Base-by-base conservation (phyloP, 116 monocot genomes). In the Papilionanthe hybrid region DNA sequence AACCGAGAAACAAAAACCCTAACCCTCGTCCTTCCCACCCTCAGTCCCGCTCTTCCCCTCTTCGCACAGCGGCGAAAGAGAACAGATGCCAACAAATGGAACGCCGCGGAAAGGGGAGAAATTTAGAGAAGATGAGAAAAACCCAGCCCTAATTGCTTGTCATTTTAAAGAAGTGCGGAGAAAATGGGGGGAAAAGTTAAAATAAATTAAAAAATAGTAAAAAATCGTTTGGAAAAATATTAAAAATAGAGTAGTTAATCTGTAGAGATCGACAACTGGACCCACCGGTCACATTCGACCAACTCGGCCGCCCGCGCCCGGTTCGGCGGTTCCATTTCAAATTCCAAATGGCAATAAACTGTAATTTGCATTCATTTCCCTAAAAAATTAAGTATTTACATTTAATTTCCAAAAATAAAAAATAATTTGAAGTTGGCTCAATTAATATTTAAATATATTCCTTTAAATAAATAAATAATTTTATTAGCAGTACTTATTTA, bases 181-280 rank as follows among this genome's bases (percentile, higher is more conserved):
- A 18, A 15, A 27, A 65, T 3, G 65, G 71, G 72, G 72, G n/a
- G 73, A 23, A 53, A 53, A 73, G 43, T 44, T 19, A 73, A 10
- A 71, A 32, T 17, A 71, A 71, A 73, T 73, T 13, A 44, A 22
- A 73, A 73, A 73, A 73, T n/a, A 73, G 22, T 43, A 20, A 32
- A 73, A 73, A n/a, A 22, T 9, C 19, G 42, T 73, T 43, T 11
- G 45, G 1, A 44, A n/a, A 44, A 44, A 44, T 1, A 73, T 73
- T 73, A 73, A 73, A 18, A 73, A 44, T 73, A 44, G 27, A 15
- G 20, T n/a, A 42, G 18, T 72, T 43, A 7, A 15, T 11, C 17
- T 72, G 20, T 43, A 5, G 6, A 17, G 71, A 71, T 17, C 37
- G 25, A 28, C 65, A 22, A 58, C 1, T 27, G 9, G 63, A 53